These are phyloP conservation scores for Kwoniella bestiolae DNA, from an alignment of 768 basidiomycete species.

Conservation along the genomic window DNA sequence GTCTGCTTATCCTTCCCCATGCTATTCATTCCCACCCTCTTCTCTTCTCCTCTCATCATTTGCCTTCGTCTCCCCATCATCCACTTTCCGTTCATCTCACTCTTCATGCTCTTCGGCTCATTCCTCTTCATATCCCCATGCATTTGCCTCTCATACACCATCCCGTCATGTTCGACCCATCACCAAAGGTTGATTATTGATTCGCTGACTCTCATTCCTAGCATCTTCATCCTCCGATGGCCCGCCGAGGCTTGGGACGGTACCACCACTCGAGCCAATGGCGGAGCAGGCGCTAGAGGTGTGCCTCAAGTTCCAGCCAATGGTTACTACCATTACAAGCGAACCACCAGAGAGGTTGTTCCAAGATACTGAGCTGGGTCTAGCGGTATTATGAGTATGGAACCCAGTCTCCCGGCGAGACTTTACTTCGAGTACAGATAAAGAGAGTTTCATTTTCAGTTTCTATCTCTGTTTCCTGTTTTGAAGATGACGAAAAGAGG, in stretches of 20 bases:
- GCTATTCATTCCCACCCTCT: too few species aligned
- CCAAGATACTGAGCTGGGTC: conserved; percentile 32
- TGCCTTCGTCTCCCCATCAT: too few species aligned
- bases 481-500: background rate
- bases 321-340: conserved; percentile 57
- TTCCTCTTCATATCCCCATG: background rate
- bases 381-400: background rate
- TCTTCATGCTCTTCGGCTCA: background rate
- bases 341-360: conserved; percentile 55
- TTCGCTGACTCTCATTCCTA: conserved; percentile 2
- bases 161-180: too few species aligned
- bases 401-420: background rate
- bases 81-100: background rate
- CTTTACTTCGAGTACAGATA: background rate
- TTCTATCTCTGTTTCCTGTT: background rate
- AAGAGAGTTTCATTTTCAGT: too few species aligned
- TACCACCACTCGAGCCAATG: conserved; percentile 31
- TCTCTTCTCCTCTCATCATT: background rate
- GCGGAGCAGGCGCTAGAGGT: conserved; percentile 37
- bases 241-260: conserved; percentile 54
- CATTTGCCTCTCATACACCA: too few species aligned
- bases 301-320: conserved; percentile 35
- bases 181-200: too few species aligned
- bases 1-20: too few species aligned
- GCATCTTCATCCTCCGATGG: conserved; percentile 49